These are phyloP conservation scores for Dothideomycetes sp. DNA, from an alignment of 2,329 filamentous ascomycete genomes.

Conservation along the genomic window DNA sequence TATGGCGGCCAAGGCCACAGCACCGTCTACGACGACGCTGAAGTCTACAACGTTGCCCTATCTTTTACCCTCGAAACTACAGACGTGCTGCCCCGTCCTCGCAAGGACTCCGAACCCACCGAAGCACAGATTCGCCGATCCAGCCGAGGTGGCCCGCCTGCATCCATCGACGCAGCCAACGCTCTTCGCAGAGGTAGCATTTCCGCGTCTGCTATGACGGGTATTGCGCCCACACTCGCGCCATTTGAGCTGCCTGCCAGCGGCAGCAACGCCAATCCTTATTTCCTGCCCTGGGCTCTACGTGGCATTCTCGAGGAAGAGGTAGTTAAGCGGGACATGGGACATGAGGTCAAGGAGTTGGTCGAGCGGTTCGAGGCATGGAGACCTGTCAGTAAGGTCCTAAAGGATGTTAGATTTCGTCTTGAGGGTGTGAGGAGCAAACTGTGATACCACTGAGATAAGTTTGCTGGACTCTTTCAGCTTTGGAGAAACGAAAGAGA, in stretches of 20 bases:
- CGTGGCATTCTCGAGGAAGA: slow-evolving; percentile 86
- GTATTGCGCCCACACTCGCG: slow-evolving; percentile 21
- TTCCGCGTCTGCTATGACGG: slow-evolving; percentile 13
- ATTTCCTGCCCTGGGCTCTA: slow-evolving; percentile 91
- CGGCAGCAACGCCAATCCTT: slow-evolving; percentile 58
- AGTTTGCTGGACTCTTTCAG: not conserved
- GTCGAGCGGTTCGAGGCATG: slow-evolving; percentile 86
- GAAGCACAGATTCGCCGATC: not conserved
- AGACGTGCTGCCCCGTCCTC: slow-evolving; percentile 13
- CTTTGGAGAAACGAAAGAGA: not conserved
- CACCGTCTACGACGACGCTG: slow-evolving; percentile 78
- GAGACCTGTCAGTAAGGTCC: slow-evolving; percentile 78
- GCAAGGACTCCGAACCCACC: not conserved
- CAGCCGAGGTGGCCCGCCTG: slow-evolving; percentile 17
- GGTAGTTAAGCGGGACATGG: slow-evolving; percentile 71
- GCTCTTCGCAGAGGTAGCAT: slow-evolving; percentile 21
- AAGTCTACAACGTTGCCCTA: slow-evolving; percentile 60
- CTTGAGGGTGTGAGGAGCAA: slow-evolving; percentile 86
- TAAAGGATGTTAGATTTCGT: slow-evolving; percentile 93
- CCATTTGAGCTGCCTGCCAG: slow-evolving; percentile 28
- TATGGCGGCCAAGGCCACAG: slow-evolving; percentile 92
- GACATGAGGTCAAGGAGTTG: slow-evolving; percentile 64
- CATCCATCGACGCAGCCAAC: slow-evolving; percentile 19
- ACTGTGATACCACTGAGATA: slow-evolving; percentile 45
- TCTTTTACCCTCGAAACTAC: slow-evolving; percentile 38